phyloP scores from a whole-genome alignment of 2,329 filamentous ascomycete species.

The Hypoxylon sp. region DNA sequence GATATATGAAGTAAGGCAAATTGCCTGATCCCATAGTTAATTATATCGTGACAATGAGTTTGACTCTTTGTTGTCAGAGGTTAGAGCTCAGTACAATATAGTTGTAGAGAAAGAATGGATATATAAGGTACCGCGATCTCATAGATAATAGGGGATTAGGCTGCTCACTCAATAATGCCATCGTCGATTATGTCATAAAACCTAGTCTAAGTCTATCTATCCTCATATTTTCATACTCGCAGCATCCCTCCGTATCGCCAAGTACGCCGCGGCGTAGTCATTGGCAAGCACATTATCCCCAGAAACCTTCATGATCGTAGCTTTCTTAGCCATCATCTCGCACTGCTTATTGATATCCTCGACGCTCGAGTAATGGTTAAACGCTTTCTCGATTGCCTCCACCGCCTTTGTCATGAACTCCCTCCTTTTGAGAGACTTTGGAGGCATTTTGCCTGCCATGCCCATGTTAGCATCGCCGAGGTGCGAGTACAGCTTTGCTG shows the following conservation, averaged over 20 bases:
- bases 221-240: conserved; percentile 47
- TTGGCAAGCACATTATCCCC: conserved; percentile 76
- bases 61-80: no score
- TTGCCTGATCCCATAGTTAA: no score
- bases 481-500: conserved; percentile 76
- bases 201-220: conserved; percentile 2
- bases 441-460: conserved; percentile 71
- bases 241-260: conserved; percentile 67
- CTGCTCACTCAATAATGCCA: no score
- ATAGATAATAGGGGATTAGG: no score
- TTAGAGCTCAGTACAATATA: not conserved
- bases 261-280: conserved; percentile 76
- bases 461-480: conserved; percentile 87
- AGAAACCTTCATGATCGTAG: conserved; percentile 78
- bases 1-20: no score
- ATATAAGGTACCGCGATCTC: no score
- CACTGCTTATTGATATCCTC: conserved; percentile 80
- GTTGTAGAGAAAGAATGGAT: not conserved
- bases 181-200: conserved; percentile 12
- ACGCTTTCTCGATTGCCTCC: conserved; percentile 74
- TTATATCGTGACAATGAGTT: no score
- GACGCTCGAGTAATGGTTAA: conserved; percentile 74
- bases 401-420: conserved; percentile 73
- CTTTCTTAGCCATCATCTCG: conserved; percentile 86
- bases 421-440: conserved; percentile 62